Base-by-base conservation (phyloP, 2,329 filamentous ascomycete species). In the Alternaria panax region DNA sequence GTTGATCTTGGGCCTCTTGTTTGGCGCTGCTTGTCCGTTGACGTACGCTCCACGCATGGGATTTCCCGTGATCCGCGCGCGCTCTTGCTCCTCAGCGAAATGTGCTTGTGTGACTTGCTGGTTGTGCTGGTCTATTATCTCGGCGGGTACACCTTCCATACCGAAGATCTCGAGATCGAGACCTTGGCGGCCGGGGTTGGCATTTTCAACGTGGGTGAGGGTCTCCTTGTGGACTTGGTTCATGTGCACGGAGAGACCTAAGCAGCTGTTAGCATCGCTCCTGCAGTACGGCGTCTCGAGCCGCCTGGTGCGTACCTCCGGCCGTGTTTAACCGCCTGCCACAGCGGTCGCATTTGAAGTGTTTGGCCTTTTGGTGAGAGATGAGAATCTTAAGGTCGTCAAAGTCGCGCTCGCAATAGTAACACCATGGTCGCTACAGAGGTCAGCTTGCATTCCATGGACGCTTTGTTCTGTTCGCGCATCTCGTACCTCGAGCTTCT, bases 321-420 rank as follows among this genome's bases (percentile, higher is more conserved):
- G 93, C 93, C 1, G 95, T 99, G 76, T 97, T 97, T 56, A 99
- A 81, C 68, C 93, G 86, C 66, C 95, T 88, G 53, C 89, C 89
- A 78, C 95, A 99, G 81, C 90, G 84, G 71, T 97, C 92, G 81
- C 95, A 99, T 80, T 97, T 97, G 85, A 97, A 98, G 80, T 99
- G 95, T 81, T 98, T 98, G n/a, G 94, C 93, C 78, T 97, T 98
- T 76, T 98, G 95, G 79, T 99, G 95, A 58, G 92, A 93, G 70
- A 97, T 96, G 65, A 99, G 88, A 69, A 98, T 93, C 83, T 97
- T 97, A 46, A 97, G 80, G 78, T 99, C 95, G 79, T 98, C 93
- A 77, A 98, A 99, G 81, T 98, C 94, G 82, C 94, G 91, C 81
- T 99, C 95, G 89, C 95, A 99, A 83, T 99, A 99, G 82, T 97